Evolutionary conservation across 169 alveolate genomes (phyloP), one percentile per base, ranked within the genome.

Genomic region (Toxoplasma gondii): DNA sequence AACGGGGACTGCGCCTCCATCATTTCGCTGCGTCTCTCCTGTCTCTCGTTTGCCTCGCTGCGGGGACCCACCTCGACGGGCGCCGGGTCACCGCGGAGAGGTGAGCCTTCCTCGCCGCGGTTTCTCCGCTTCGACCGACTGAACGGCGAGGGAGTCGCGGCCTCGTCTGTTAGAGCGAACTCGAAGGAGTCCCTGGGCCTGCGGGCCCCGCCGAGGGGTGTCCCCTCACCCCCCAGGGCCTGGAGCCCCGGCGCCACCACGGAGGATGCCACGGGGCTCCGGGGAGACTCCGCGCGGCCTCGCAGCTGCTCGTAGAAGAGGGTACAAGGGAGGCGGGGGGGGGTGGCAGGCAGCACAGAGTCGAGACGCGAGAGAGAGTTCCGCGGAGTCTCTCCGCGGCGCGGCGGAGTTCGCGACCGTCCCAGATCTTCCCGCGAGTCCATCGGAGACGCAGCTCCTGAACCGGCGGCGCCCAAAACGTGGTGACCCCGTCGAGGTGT

Each of bases 101-200:
- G 74, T 16, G 74, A 64, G n/a, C 7, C 1, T 16, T 16, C 24
- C 34, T 64, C 74, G 64, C 90, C 24, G 36, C 90, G 90, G 64
- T 44, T 43, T 5, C 90, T 12, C 67, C 67, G 90, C 90, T 82
- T 82, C 67, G 90, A 82, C 31, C 90, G 90, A 38, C 90, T 82
- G 67, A 82, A 82, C n/a, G 90, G 90, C 38, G 90, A 82, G 38
- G 90, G 90, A 5, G 90, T 82, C 1, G 90, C 90, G 39, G 90
- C 67, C 17, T 38, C 90, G 64, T 82, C 90, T 41, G 69, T 24
- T 24, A 82, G 41, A 0, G 90, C 90, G 67, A 82, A 82, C 29
- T 82, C 90, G 29, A 82, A 82, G 24, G 90, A 82, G 69, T 82
- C 90, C 34, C 90, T 12, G 34, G 90, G 90, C 10, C 90, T 64